Evolutionary conservation across 257 asterid genomes (phyloP), one percentile per base, ranked within the genome.

Genomic region (Scutellaria baicalensis): DNA sequence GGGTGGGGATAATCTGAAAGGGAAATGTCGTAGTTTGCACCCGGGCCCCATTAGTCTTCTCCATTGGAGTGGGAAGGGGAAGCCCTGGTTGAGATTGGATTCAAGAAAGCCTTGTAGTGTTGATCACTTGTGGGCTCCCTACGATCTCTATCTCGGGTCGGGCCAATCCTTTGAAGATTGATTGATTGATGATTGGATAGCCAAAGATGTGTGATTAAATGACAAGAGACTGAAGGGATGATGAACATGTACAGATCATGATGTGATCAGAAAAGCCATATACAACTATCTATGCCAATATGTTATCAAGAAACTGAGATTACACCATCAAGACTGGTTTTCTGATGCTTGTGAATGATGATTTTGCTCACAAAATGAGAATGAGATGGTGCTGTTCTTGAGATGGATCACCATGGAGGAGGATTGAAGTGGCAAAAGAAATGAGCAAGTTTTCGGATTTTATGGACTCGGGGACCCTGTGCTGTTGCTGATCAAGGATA

Each of bases 11-110:
- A 89, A 84, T 10, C 48, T 81, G 14, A 89, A 89, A 79, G 96
- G 96, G 2, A 86, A 82, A 74, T 89, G 96, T 59, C 73, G 96
- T 77, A 62, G 73, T 35, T 68, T 89, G 73, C 93, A 89, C 59
- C 96, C 96, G 0, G 93, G 96, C 2, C 96, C 91, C 4, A 83
- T 89, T 23, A 89, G 96, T 42, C 68, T 89, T 1, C 76, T 89
- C 5, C 93, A 86, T 77, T 89, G 96, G 96, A 89, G 93, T 68
- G 96, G 96, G 6, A 87, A 89, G 52, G 96, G 96, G n/a, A 89
- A 89, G 80, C 93, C 93, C 9, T 89, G 96, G 96, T 45, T 84
- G 80, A 83, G 96, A 74, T 31, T 87, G 72, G 94, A 89, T 66
- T 87, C 96, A 0, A 77, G 87, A 56, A 87, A 74, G 48, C 90